Conservation (phyloP, 2,329 filamentous ascomycete genomes). For the Pseudogymnoascus sp. region DNA sequence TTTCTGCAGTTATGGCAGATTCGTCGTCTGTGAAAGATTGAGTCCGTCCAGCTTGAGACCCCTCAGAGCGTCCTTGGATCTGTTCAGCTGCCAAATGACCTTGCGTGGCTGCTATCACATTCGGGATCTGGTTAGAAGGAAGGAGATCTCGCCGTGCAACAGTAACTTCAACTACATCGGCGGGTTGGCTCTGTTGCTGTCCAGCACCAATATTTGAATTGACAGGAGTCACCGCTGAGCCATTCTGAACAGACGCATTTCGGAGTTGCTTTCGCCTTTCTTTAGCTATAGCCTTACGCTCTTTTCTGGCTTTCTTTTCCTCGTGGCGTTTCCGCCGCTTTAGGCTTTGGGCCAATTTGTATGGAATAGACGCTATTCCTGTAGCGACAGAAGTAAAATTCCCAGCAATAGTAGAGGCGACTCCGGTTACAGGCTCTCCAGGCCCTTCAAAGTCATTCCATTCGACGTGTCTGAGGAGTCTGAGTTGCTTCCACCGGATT, state of each 20-base stretch:
- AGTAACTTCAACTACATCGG: constrained; percentile 12
- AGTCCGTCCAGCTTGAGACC: neutral
- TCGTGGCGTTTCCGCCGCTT: constrained; percentile 45
- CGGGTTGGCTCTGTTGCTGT: neutral
- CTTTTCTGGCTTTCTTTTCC: constrained; percentile 36
- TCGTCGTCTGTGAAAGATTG: neutral
- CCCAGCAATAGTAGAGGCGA: constrained; percentile 51
- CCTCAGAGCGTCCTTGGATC: neutral
- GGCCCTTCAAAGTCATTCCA: constrained; percentile 74
- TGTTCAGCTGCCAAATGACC: neutral
- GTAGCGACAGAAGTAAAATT: constrained; percentile 49
- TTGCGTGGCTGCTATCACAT: neutral
- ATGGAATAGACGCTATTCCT: constrained; percentile 57
- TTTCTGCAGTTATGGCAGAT: constrained; percentile 20
- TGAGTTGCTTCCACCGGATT: constrained; percentile 53
- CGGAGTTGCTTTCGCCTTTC: neutral
- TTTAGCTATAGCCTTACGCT: constrained; percentile 22
- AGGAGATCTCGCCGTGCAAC: neutral
- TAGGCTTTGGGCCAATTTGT: constrained; percentile 49
- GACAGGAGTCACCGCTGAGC: neutral
- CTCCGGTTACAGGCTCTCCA: constrained; percentile 61
- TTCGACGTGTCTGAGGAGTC: constrained; percentile 56
- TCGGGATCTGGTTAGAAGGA: neutral
- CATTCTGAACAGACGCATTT: neutral
- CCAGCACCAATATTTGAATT: neutral